phyloP scores from a whole-genome alignment of 495 filamentous ascomycete species.

The Copromyces sp. region DNA sequence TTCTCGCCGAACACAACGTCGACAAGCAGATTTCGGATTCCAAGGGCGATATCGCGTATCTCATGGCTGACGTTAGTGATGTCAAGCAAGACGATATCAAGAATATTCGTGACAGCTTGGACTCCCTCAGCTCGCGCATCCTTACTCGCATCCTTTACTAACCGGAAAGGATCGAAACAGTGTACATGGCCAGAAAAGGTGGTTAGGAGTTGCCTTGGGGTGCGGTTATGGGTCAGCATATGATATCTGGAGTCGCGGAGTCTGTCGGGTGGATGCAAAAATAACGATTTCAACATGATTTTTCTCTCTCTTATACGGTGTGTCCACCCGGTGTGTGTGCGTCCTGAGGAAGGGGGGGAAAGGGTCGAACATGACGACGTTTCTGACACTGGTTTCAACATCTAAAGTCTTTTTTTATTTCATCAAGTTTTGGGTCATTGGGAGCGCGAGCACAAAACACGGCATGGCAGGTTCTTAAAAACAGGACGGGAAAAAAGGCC shows the following conservation, averaged over 20 bases:
- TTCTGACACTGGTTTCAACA: neutral
- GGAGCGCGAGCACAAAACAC: neutral
- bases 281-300: conserved; percentile 12
- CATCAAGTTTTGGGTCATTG: neutral
- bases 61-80: conserved; percentile 95
- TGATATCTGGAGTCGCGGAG: conserved; percentile 13
- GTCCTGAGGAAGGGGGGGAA: neutral
- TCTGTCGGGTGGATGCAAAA: conserved; percentile 5
- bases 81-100: conserved; percentile 74
- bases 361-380: neutral
- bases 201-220: neutral
- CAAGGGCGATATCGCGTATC: conserved; percentile 86
- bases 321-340: neutral
- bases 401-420: neutral
- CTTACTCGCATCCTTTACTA: conserved; percentile 84
- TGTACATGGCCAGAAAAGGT: neutral
- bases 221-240: conserved; percentile 1
- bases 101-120: conserved; percentile 71
- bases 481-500: neutral
- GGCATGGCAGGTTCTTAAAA: neutral
- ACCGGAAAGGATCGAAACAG: conserved; percentile 9
- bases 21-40: conserved; percentile 97
- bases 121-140: conserved; percentile 72
- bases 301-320: neutral
- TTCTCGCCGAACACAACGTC: conserved; percentile 90